Evolutionary conservation across 306 rosid genomes (phyloP).

Genomic region (Prunus mongolica): DNA sequence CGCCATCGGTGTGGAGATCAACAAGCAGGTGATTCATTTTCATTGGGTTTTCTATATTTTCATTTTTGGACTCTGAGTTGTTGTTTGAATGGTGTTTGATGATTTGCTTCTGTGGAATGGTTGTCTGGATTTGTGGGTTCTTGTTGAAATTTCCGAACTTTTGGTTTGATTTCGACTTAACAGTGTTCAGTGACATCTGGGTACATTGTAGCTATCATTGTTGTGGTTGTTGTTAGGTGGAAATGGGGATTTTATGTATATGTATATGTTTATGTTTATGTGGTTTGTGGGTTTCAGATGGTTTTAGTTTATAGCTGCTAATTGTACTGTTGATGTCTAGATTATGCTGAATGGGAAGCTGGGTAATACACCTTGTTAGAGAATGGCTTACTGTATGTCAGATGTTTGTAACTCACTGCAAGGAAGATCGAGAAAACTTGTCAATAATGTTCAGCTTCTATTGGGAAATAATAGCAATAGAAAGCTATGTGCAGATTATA

Average conservation of each 20-base stretch:
- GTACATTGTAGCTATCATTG: too few species aligned
- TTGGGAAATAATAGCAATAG: background rate
- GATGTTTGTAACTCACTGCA: background rate
- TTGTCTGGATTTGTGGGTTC: background rate
- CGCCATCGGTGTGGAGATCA: conserved; percentile 87
- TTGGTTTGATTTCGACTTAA: background rate
- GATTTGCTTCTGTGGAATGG: background rate
- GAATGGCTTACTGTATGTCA: background rate
- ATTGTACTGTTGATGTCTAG: background rate
- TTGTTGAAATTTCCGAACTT: background rate
- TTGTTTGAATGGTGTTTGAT: background rate
- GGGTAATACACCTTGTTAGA: background rate
- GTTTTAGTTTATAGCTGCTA: background rate
- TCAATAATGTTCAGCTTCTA: background rate
- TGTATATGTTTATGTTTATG: background rate
- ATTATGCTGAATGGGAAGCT: background rate
- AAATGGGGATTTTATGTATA: background rate
- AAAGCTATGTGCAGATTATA: background rate
- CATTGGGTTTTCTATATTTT: background rate
- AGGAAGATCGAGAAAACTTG: background rate
- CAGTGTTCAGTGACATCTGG: background rate
- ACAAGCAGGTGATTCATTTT: conserved; percentile 62
- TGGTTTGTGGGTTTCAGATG: background rate
- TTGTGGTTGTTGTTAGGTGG: background rate
- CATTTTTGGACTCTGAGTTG: background rate